Percentiles rank a stretch among this genome's conserved stretches.
Evolutionary conservation across 2,329 filamentous ascomycete genomes (phyloP).

Genomic region (Fusarium mangiferae): DNA sequence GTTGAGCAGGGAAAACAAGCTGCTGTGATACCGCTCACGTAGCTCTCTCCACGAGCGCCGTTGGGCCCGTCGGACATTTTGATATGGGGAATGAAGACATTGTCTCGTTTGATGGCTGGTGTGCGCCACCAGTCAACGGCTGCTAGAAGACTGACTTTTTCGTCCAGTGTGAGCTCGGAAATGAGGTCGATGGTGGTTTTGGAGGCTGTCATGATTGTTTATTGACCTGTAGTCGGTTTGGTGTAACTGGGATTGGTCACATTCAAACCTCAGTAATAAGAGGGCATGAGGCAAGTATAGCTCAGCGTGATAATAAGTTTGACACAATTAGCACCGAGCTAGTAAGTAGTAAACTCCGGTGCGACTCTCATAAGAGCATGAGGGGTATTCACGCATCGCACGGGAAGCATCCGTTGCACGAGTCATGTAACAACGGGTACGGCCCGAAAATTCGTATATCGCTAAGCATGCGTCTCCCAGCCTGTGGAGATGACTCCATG

Average conservation of each 20-base stretch:
- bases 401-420: not conserved
- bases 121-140: constrained; percentile 15
- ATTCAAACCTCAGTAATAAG: no score
- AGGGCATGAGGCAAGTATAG: no score
- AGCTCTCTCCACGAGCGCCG: not conserved
- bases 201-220: no score
- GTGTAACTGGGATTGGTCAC: not conserved
- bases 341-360: no score
- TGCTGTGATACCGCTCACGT: constrained; percentile 9
- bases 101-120: not conserved
- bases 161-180: not conserved
- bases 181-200: not conserved
- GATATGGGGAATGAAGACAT: constrained; percentile 8
- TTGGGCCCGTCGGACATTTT: constrained; percentile 10
- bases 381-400: no score
- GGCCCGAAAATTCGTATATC: not conserved
- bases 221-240: no score
- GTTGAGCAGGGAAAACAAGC: constrained; percentile 15
- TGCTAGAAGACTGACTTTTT: not conserved
- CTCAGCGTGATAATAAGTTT: no score
- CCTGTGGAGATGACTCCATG: not conserved
- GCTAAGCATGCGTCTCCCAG: not conserved
- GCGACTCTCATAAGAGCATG: no score
- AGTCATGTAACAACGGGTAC: rapidly evolving
- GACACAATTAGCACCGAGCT: no score